Percentiles rank a stretch among this genome's conserved stretches.
phyloP scores from a whole-genome alignment of 164 flowering plant genomes.

The Stephania cephalantha region DNA sequence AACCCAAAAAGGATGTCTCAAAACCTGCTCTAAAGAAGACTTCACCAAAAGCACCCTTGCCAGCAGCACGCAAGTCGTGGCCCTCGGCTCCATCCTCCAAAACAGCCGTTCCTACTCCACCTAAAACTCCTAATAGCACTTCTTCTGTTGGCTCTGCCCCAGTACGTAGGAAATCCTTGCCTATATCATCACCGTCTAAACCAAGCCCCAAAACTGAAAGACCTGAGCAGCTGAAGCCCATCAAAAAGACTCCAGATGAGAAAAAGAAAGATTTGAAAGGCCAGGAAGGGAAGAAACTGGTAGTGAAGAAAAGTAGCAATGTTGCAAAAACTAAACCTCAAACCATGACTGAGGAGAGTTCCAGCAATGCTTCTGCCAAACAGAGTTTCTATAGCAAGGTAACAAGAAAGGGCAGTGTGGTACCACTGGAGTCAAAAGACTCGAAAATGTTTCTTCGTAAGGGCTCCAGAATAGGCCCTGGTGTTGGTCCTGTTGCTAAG shows the following conservation, averaged over 20 bases:
- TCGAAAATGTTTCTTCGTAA: slow-evolving; percentile 63
- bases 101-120: slow-evolving; percentile 32
- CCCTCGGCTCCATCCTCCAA: slow-evolving; percentile 58
- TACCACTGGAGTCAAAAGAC: slow-evolving; percentile 81
- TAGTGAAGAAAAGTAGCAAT: slow-evolving; percentile 27
- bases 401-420: slow-evolving; percentile 76
- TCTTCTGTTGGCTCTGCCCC: slow-evolving; percentile 37
- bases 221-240: slow-evolving; percentile 30
- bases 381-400: slow-evolving; percentile 54
- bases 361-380: slow-evolving; percentile 35
- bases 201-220: slow-evolving; percentile 40
- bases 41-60: slow-evolving; percentile 44
- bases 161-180: slow-evolving; percentile 41
- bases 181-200: slow-evolving; percentile 31
- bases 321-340: slow-evolving; percentile 33
- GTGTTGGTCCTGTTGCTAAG: slow-evolving; percentile 33
- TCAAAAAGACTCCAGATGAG: slow-evolving; percentile 26
- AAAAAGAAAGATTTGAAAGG: slow-evolving; percentile 26
- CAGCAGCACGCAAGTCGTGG: slow-evolving; percentile 73
- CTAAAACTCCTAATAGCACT: slow-evolving; percentile 30
- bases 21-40: slow-evolving; percentile 46
- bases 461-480: slow-evolving; percentile 41
- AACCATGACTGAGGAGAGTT: slow-evolving; percentile 29
- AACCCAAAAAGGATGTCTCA: slow-evolving; percentile 40
- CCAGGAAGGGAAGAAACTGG: slow-evolving; percentile 32